phyloP scores from a whole-genome alignment of 2,329 filamentous ascomycete genomes.

The Exutisphaerella laricina region DNA sequence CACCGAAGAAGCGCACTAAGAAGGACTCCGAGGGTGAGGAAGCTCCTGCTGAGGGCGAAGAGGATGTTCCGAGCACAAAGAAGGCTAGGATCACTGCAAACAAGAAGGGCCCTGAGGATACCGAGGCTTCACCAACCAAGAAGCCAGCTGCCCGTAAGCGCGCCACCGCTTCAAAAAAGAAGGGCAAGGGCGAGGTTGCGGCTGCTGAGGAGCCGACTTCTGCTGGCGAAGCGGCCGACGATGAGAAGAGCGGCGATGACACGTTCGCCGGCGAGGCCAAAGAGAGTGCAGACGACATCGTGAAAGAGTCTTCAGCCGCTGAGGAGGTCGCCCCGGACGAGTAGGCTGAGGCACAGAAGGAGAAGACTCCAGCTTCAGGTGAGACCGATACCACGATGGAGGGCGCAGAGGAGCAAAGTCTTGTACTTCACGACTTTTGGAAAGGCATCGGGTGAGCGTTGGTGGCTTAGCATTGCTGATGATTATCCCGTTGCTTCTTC shows the following conservation, averaged over 20 bases:
- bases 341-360: constrained; percentile 7
- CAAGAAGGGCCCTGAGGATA: constrained; percentile 10
- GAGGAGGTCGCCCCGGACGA: not conserved
- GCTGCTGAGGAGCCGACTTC: constrained; percentile 8
- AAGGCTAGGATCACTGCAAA: constrained; percentile 12
- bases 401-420: not conserved
- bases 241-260: constrained; percentile 7
- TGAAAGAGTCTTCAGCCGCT: not conserved
- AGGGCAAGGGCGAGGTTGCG: constrained; percentile 21
- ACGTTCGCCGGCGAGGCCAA: constrained; percentile 7
- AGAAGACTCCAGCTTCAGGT: constrained; percentile 12
- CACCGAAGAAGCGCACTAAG: constrained; percentile 19
- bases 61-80: constrained; percentile 10
- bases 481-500: not conserved
- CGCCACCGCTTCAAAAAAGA: constrained; percentile 10
- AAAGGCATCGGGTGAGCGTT: not conserved
- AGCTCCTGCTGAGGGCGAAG: constrained; percentile 5
- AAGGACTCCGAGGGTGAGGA: constrained; percentile 14
- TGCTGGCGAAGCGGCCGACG: no score
- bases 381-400: constrained; percentile 7
- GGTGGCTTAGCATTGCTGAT: not conserved
- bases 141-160: constrained; percentile 26
- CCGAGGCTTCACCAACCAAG: constrained; percentile 12
- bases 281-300: constrained; percentile 4
- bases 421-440: not conserved